These are phyloP conservation scores for Lithohypha guttulata DNA, from an alignment of 2,329 filamentous ascomycete genomes.

Conservation along the genomic window DNA sequence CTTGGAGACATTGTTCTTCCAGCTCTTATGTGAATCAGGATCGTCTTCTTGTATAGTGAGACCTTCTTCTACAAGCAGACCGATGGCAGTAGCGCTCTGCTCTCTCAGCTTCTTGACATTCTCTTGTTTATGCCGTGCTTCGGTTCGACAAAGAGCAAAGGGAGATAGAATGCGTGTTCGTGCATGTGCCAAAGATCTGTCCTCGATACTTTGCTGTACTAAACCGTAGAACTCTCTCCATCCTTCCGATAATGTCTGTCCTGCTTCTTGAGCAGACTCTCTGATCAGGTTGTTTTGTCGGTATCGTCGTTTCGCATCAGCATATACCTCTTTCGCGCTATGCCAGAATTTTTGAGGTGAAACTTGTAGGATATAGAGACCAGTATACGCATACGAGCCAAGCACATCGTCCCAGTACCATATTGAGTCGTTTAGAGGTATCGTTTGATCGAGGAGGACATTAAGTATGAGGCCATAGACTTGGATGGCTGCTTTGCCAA, in stretches of 20 bases:
- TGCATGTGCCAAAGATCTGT: conserved; percentile 60
- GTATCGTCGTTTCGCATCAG: conserved; percentile 23
- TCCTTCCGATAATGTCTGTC: conserved; percentile 28
- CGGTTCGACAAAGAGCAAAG: conserved; percentile 61
- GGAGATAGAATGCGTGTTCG: conserved; percentile 66
- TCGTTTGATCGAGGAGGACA: conserved; percentile 68
- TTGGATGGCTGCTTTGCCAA: conserved; percentile 87
- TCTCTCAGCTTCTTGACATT: conserved; percentile 62
- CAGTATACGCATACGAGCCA: conserved; percentile 65
- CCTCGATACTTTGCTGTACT: conserved; percentile 62
- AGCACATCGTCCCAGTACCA: conserved; percentile 94
- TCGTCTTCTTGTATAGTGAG: conserved; percentile 46
- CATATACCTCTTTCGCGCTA: conserved; percentile 60
- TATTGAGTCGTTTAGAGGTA: conserved; percentile 73
- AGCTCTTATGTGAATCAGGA: conserved; percentile 34
- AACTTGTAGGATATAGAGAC: conserved; percentile 76
- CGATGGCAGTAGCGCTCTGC: conserved; percentile 75
- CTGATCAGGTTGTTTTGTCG: conserved; percentile 18
- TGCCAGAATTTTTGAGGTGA: conserved; percentile 65
- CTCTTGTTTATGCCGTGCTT: conserved; percentile 64
- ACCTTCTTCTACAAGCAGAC: conserved; percentile 78
- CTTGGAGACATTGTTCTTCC: conserved; percentile 66
- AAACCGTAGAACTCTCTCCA: conserved; percentile 65
- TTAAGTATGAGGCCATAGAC: conserved; percentile 71
- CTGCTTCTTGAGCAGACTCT: conserved; percentile 23